Percentiles rank a stretch among this genome's conserved stretches.
These are phyloP conservation scores for Lepidium didymum DNA, from an alignment of 345 rosid genomes.

Conservation along the genomic window DNA sequence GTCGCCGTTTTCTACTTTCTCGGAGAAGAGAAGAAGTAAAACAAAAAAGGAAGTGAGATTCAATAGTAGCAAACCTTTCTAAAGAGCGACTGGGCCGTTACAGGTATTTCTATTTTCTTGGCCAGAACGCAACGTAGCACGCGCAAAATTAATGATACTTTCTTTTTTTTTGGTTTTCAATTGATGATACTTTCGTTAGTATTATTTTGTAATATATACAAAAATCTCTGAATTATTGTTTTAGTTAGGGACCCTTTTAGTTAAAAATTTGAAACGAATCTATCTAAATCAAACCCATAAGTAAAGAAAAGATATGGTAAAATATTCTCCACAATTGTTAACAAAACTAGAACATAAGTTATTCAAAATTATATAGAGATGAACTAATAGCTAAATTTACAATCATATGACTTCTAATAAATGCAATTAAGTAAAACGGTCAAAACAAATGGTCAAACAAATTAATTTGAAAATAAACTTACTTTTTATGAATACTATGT, in stretches of 20 bases:
- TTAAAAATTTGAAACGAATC: not conserved
- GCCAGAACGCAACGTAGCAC: constrained; percentile 18
- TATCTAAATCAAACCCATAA: not conserved
- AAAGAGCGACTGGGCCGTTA: not conserved
- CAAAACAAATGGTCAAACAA: not conserved
- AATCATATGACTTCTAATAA: not conserved
- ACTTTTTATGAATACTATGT: too few species aligned
- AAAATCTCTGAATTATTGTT: not conserved
- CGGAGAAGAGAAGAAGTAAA: not conserved
- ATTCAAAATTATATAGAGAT: not conserved
- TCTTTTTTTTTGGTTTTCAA: not conserved
- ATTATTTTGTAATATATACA: too few species aligned
- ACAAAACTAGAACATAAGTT: not conserved
- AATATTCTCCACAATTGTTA: not conserved
- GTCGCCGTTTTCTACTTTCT: constrained; percentile 1
- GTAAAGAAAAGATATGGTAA: not conserved
- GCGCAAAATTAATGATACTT: not conserved
- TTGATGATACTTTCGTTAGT: not conserved
- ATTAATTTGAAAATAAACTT: not conserved
- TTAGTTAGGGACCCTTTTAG: not conserved
- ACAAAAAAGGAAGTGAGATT: not conserved
- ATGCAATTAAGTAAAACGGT: not conserved
- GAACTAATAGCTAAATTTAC: not conserved
- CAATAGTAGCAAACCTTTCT: not conserved
- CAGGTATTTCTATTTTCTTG: not conserved